Evolutionary conservation across 345 rosid species (phyloP), one percentile per base, ranked within the genome.

Genomic region (Lumnitzera racemosa): DNA sequence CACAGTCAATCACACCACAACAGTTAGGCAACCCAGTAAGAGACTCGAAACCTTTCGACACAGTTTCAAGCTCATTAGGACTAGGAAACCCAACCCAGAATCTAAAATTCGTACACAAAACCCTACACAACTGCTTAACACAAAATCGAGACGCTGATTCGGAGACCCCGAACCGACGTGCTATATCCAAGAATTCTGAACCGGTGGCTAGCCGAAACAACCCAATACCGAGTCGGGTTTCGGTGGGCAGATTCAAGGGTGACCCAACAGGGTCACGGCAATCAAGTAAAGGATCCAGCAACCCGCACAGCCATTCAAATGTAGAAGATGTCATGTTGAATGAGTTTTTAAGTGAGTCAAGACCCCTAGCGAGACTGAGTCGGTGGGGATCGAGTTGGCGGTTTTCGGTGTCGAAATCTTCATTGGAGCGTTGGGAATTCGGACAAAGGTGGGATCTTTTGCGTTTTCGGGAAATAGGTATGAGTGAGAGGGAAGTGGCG

Each of bases 201-300:
- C 87, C 89, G 4, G 79, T 77, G 24, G 83, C 78, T 51, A 83
- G 68, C 70, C 82, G 73, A 67, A 65, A 81, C 4, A 83, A 78
- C 5, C 89, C 89, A n/a, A 83, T 72, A 46, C 83, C 92, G 20
- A 79, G 78, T 58, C 89, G 71, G 59, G 78, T 67, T 59, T 83
- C 89, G 0, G 89, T 72, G 5, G 89, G 76, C n/a, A 86, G 85
- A 71, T 74, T 75, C 48, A 81, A 59, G 16, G 70, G 82, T 9
- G 78, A 72, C 29, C 82, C 87, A 15, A 80, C 56, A 0, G 92
- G 89, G 67, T 86, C 92, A 24, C 89, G 89, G 69, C 92, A 83
- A 55, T 86, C 92, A 5, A 86, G 72, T 51, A 86, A 41, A 43
- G 87, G 89, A 63, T 83, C 92, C 24, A 86, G 89, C 71, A 86